Conservation (phyloP, 495 filamentous ascomycete species). For the Aspergillus wentii region DNA sequence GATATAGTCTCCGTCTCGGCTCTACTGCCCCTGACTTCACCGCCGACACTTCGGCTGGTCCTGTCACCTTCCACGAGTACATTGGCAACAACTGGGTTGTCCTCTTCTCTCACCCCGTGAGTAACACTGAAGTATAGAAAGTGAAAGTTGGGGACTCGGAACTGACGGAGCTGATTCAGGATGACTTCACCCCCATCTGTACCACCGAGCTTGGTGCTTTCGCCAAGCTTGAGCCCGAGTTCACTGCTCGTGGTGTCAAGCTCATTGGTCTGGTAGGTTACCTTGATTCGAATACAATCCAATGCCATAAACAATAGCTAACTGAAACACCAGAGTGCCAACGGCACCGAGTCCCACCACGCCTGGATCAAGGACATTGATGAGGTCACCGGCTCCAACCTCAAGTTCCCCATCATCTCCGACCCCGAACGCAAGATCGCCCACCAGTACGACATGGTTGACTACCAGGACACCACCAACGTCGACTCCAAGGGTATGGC, state of each 20-base stretch:
- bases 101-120: slow-evolving; percentile 94
- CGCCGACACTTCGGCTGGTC: slow-evolving; percentile 84
- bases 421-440: slow-evolving; percentile 95
- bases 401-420: slow-evolving; percentile 94
- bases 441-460: slow-evolving; percentile 93
- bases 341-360: slow-evolving; percentile 50
- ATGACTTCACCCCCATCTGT: slow-evolving; percentile 89
- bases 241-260: slow-evolving; percentile 89
- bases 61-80: slow-evolving; percentile 96
- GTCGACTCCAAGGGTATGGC: slow-evolving; percentile 91
- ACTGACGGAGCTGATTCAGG: slow-evolving; percentile 16
- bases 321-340: slow-evolving; percentile 58
- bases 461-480: slow-evolving; percentile 78
- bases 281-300: too few relatives aligned
- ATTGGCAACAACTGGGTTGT: slow-evolving; percentile 92
- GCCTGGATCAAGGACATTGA: slow-evolving; percentile 95
- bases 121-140: slow-evolving; percentile 18
- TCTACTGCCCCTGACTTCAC: slow-evolving; percentile 89
- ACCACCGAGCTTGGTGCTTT: slow-evolving; percentile 98
- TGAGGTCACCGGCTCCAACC: slow-evolving; percentile 76
- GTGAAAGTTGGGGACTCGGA: too few relatives aligned
- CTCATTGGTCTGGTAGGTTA: slow-evolving; percentile 92
- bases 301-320: too few relatives aligned
- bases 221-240: slow-evolving; percentile 95
- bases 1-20: slow-evolving; percentile 79